Evolutionary conservation across 139 green algal genomes (phyloP).

Genomic region (Axilococcus clingmanii): DNA sequence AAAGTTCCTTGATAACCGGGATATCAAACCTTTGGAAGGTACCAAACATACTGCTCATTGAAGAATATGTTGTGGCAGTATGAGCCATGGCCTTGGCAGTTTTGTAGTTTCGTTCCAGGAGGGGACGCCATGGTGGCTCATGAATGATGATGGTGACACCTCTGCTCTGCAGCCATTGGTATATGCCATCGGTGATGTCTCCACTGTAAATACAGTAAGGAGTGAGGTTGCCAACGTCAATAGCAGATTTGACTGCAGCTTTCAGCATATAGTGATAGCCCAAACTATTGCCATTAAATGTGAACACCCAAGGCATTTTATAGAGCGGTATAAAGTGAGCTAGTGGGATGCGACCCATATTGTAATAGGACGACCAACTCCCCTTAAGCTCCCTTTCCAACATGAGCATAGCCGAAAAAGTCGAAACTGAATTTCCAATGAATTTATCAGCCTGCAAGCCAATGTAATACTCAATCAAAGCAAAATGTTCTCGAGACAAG

Average conservation of each 20-base stretch:
- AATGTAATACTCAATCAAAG: constrained; percentile 12
- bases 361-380: constrained; percentile 1
- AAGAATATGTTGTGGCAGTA: neutral
- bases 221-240: neutral
- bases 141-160: neutral
- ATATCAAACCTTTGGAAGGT: neutral
- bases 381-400: constrained; percentile 1
- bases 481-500: neutral
- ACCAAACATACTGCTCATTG: neutral
- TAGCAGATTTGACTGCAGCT: neutral
- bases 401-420: constrained; percentile 14
- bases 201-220: neutral
- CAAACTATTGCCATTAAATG: neutral
- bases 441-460: constrained; percentile 3
- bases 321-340: neutral
- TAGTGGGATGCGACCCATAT: neutral
- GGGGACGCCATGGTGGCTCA: neutral
- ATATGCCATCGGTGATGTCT: neutral
- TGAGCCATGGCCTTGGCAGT: neutral
- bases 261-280: neutral
- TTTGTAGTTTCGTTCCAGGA: neutral
- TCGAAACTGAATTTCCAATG: constrained; percentile 15
- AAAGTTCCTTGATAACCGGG: neutral
- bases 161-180: neutral
- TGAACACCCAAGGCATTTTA: neutral